Evolutionary conservation across 768 basidiomycete genomes (phyloP).

Genomic region (Hysterangium stoloniferum): DNA sequence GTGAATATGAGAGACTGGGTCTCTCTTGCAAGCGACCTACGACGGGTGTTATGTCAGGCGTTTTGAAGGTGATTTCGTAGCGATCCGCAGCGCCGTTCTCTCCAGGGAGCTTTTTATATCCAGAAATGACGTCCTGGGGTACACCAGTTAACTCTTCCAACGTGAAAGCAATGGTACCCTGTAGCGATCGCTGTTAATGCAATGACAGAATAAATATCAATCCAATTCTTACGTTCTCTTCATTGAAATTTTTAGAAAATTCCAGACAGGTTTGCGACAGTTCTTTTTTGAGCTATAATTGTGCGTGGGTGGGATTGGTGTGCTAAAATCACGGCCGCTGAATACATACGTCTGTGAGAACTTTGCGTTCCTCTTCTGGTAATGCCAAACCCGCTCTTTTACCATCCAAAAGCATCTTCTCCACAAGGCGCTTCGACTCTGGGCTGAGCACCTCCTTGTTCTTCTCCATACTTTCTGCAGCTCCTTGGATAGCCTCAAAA

Average conservation of each 20-base stretch:
- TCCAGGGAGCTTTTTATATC: constrained; percentile 61
- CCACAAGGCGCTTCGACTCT: constrained; percentile 72
- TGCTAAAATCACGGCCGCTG: background rate
- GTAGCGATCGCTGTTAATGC: background rate
- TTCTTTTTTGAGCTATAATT: constrained; percentile 56
- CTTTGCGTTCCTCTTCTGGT: constrained; percentile 50
- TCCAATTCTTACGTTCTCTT: constrained; percentile 55
- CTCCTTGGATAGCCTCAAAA: constrained; percentile 56
- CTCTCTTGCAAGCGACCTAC: constrained; percentile 31
- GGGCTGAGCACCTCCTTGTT: constrained; percentile 52
- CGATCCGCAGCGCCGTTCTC: constrained; percentile 39
- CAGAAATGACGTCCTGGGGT: constrained; percentile 69
- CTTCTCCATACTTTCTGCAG: constrained; percentile 41
- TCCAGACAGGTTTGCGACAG: constrained; percentile 69
- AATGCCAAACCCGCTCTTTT: constrained; percentile 73
- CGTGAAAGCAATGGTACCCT: constrained; percentile 61
- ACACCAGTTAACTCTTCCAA: constrained; percentile 73
- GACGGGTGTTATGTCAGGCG: constrained; percentile 68
- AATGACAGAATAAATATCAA: background rate
- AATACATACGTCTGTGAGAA: constrained; percentile 33
- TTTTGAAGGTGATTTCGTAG: constrained; percentile 74
- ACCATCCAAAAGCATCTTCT: constrained; percentile 76
- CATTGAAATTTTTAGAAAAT: constrained; percentile 86
- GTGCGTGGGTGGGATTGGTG: too few species aligned
- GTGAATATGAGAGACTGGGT: background rate